phyloP scores from a whole-genome alignment of 1,284 basidiomycete genomes.

The Cryptococcus jaspeensis region DNA sequence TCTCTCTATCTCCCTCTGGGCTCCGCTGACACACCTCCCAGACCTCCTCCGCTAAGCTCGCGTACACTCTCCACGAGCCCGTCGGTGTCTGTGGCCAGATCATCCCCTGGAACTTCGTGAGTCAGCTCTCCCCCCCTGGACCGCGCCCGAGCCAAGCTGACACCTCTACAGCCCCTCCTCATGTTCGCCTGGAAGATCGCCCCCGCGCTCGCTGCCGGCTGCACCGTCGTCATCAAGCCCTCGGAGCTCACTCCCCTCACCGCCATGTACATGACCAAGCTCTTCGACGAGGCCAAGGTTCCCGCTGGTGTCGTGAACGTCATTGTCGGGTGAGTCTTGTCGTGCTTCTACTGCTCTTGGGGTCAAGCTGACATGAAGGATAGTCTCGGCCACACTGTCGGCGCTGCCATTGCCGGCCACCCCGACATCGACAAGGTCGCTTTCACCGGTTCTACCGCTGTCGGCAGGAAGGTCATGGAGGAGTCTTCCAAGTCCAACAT shows the following conservation, averaged over 20 bases:
- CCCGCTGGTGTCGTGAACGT: slow-evolving; percentile 93
- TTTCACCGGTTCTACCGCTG: slow-evolving; percentile 63
- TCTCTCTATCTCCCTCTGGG: not conserved
- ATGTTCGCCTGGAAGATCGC: slow-evolving; percentile 94
- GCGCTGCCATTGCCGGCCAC: slow-evolving; percentile 76
- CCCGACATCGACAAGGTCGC: slow-evolving; percentile 72
- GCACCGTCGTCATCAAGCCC: slow-evolving; percentile 59
- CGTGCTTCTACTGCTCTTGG: no score
- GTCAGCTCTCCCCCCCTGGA: no score
- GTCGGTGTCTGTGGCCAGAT: slow-evolving; percentile 92
- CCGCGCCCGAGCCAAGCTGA: no score
- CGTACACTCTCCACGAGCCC: slow-evolving; percentile 89
- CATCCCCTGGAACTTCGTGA: slow-evolving; percentile 90
- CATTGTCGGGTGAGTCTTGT: no score
- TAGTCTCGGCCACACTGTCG: slow-evolving; percentile 77
- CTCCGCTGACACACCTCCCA: slow-evolving; percentile 2
- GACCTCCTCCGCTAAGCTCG: slow-evolving; percentile 66
- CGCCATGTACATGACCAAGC: slow-evolving; percentile 62
- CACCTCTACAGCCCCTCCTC: no score
- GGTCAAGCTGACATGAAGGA: no score
- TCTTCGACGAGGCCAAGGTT: slow-evolving; percentile 59
- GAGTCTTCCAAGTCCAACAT: slow-evolving; percentile 79
- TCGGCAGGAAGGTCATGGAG: slow-evolving; percentile 81
- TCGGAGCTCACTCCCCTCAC: slow-evolving; percentile 88
- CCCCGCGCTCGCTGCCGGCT: slow-evolving; percentile 73